Conservation (phyloP, 2,329 filamentous ascomycete species). For the Ceratocystis eucalypticola region DNA sequence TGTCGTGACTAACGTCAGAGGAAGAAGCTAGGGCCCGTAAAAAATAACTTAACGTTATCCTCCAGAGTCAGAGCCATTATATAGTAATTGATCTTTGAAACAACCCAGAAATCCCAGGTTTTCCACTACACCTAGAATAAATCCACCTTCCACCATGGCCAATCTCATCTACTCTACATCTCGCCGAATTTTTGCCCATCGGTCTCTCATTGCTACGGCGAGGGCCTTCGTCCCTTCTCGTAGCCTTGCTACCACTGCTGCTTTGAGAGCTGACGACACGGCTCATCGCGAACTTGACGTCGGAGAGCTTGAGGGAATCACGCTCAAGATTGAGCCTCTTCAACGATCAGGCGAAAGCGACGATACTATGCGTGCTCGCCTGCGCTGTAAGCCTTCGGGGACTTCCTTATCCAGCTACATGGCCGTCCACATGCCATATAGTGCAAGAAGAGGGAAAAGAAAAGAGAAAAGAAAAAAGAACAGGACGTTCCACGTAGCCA, state of each 20-base stretch:
- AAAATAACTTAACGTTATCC: background rate
- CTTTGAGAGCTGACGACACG: conserved; percentile 21
- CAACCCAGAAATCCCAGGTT: background rate
- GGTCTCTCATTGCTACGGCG: conserved; percentile 19
- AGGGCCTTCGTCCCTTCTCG: conserved; percentile 16
- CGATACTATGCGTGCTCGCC: conserved; percentile 73
- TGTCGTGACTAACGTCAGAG: background rate
- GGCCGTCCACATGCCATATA: background rate
- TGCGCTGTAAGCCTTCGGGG: conserved; percentile 45
- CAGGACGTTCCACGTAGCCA: too few relatives aligned
- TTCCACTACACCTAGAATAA: background rate
- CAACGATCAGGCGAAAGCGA: conserved; percentile 70
- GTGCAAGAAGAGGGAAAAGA: too few relatives aligned
- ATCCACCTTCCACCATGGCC: conserved; percentile 1
- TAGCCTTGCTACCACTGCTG: conserved; percentile 22
- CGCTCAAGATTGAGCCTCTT: conserved; percentile 83
- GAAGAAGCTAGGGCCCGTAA: conserved; percentile 10
- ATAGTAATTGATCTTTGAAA: background rate
- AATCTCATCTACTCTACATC: conserved; percentile 10
- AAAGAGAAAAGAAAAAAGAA: too few relatives aligned
- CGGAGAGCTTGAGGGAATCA: conserved; percentile 74
- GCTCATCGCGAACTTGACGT: conserved; percentile 52
- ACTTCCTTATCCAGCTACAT: background rate
- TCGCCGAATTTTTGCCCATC: conserved; percentile 20
- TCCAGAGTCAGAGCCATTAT: background rate